Base-by-base conservation (phyloP, 495 filamentous ascomycete species). In the Daldinia concentrica region DNA sequence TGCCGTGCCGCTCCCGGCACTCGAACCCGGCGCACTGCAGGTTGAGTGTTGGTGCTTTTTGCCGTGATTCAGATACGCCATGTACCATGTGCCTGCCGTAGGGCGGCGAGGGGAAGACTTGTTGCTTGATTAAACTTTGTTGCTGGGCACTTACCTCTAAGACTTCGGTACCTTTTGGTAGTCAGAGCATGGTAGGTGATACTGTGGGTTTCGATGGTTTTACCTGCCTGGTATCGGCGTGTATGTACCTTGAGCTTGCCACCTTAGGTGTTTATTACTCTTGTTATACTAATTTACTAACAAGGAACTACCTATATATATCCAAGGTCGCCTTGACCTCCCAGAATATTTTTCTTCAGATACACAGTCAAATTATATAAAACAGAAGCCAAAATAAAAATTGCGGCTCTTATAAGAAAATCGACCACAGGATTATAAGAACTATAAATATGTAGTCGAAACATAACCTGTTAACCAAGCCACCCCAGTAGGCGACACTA, bases 401-500 rank as follows among this genome's bases (percentile, higher is more conserved):
- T 15, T 14, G 43, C 11, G 43, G 4, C 22, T 48, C 9, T 48
- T 48, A 22, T 24, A 48, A 24, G 55, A 39, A 19, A 58, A 17
- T 39, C 1, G 9, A 17, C 50, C 45, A 39, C 45, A 26, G 4
- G 0, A 14, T 41, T 14, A 30, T 14, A 1, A 39, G 17, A 48
- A 65, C 37, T n/a, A 45, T 3, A 19, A 67, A 45, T 37, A 37
- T 37, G 29, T 22, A 32, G 32, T 27, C 32, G 12, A 34, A 9
- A 58, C 32, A n/a, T 43, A 30, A 27, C 22, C 26, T 36, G 8
- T 14, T 57, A 62, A 7, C 50, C 41, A 14, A 68, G 51, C 39
- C 26, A 50, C 26, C 37, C 29, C 56, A 68, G 27, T 4, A 50
- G 57, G 29, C n/a, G 50, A 45, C 24, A 19, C 51, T 50, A 24